These are phyloP conservation scores for Aspergillus sclerotioniger DNA, from an alignment of 495 filamentous ascomycete species.

Conservation along the genomic window DNA sequence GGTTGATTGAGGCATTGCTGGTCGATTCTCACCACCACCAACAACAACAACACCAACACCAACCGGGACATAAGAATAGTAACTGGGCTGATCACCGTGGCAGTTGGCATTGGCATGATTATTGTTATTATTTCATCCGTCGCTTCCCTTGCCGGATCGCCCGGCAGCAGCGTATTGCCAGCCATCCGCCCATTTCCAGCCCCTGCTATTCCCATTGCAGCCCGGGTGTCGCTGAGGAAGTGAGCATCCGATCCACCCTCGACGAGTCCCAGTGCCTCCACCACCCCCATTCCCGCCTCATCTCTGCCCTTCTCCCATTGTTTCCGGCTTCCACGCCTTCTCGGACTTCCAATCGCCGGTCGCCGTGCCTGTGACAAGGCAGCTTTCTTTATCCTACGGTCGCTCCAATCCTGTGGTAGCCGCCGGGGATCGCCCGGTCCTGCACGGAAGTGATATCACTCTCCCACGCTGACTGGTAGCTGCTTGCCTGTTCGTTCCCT, in stretches of 20 bases:
- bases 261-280: too few species aligned
- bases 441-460: constrained; percentile 2
- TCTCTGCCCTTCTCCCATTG: too few species aligned
- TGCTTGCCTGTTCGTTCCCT: too few species aligned
- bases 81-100: not conserved
- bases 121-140: not conserved
- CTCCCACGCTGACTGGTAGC: not conserved
- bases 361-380: not conserved
- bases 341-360: too few species aligned
- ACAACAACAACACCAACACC: not conserved
- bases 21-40: not conserved
- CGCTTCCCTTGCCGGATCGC: not conserved
- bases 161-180: not conserved
- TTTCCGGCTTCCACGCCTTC: too few species aligned
- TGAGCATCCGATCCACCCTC: not conserved
- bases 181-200: not conserved
- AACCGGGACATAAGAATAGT: not conserved
- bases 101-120: not conserved
- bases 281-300: too few species aligned
- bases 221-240: not conserved
- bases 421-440: not conserved
- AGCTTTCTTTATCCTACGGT: not conserved
- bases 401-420: not conserved
- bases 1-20: not conserved
- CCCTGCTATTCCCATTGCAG: constrained; percentile 3